Base-by-base conservation (phyloP, 2,329 filamentous ascomycete species). In the Fusarium oxysporum region DNA sequence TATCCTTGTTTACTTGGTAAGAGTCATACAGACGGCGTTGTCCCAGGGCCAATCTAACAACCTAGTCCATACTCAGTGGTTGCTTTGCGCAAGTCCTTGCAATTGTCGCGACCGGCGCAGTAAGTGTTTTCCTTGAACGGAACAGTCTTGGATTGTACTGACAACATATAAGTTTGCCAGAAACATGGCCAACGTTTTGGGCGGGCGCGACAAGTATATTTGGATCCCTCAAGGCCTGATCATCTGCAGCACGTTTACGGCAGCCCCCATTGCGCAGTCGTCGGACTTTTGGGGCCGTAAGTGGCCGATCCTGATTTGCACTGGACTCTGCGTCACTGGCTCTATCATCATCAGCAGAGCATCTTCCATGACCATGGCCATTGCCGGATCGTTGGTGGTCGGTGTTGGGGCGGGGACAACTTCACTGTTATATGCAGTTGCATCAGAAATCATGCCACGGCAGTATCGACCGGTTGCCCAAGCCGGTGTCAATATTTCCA, bases 21-120 rank as follows among this genome's bases (percentile, higher is more conserved):
- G 40, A 43, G 13, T 3, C 40, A 14, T 16, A 5, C 0, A 6
- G 14, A 11, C 8, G 0, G 16, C 14, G 16, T 14, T 3, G 16
- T 43, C 40, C 16, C 5, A 3, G 16, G 14, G 13, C 5, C 14
- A 16, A 43, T 3, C 40, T 23, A 43, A 43, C 40, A 23, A 14
- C 9, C n/a, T n/a, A n/a, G 38, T 41, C 38, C 21, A 41, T 41
- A n/a, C 38, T 41, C 1, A 41, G 38, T 41, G 38, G 38, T 9
- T 41, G 21, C 38, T 41, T 41, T n/a, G 38, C 38, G n/a, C 38
- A 41, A 41, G 21, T n/a, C 38, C 38, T 41, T 14, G 38, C 38
- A 14, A 41, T 41, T n/a, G 38, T 41, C n/a, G 38, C 38, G 6
- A 41, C 38, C 21, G 21, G 38, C 38, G 38, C 38, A 41, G 38